Evolutionary conservation across 768 basidiomycete genomes (phyloP).

Genomic region (Leucosporidium creatinivorum): DNA sequence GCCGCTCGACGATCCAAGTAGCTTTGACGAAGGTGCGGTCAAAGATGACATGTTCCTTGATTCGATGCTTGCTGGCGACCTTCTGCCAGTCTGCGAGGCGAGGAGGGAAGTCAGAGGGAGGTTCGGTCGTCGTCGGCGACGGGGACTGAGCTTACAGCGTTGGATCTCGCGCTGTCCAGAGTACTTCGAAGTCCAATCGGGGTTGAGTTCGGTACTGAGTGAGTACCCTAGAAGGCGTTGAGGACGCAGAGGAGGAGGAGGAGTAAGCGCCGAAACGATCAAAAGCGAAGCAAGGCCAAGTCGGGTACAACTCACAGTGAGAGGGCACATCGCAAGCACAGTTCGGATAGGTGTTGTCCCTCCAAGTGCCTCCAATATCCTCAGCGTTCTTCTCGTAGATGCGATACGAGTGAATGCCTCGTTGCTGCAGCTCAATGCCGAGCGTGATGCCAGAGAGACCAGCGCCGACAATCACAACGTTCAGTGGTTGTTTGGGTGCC

Average conservation of each 20-base stretch:
- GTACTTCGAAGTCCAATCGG: not conserved
- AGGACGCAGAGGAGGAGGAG: too few relatives aligned
- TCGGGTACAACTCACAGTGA: not conserved
- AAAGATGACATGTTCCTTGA: constrained; percentile 9
- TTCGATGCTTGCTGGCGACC: constrained; percentile 17
- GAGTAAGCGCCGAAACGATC: too few relatives aligned
- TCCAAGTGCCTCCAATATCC: constrained; percentile 1
- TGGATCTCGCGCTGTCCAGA: not conserved
- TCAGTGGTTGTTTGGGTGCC: not conserved
- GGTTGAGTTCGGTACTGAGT: not conserved
- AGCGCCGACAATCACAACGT: not conserved
- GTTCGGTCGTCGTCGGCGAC: not conserved
- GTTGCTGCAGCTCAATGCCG: constrained; percentile 18
- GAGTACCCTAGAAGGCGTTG: not conserved
- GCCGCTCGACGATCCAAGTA: not conserved
- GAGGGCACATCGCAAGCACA: not conserved
- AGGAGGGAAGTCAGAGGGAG: too few relatives aligned
- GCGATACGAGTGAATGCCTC: constrained; percentile 5
- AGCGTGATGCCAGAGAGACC: constrained; percentile 22
- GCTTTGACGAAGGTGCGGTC: constrained; percentile 15
- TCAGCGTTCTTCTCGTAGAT: not conserved
- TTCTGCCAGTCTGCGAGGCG: not conserved
- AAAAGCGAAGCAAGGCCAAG: too few relatives aligned
- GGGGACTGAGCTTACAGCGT: not conserved
- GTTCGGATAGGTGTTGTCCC: not conserved